These are phyloP conservation scores for Kazachstania taianensis DNA, from an alignment of 805 yeast genomes.

Conservation along the genomic window DNA sequence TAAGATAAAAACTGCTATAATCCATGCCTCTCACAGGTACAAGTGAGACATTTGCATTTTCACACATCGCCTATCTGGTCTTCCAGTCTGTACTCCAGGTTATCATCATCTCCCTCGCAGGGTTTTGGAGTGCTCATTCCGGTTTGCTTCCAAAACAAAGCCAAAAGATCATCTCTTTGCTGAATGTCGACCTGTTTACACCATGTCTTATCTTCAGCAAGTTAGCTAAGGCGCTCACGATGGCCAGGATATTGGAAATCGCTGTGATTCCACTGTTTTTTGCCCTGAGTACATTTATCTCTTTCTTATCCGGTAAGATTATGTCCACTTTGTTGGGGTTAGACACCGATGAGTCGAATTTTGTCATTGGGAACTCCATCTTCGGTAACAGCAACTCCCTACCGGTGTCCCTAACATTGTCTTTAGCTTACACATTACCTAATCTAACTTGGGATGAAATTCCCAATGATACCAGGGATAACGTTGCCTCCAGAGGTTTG, in stretches of 20 bases:
- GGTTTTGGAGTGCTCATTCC: slow-evolving; percentile 70
- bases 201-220: slow-evolving; percentile 91
- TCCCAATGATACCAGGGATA: slow-evolving; percentile 53
- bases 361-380: slow-evolving; percentile 93
- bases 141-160: slow-evolving; percentile 61
- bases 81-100: slow-evolving; percentile 90
- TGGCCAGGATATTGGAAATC: slow-evolving; percentile 70
- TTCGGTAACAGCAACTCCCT: slow-evolving; percentile 93
- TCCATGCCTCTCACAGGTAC: no score
- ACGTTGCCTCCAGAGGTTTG: slow-evolving; percentile 70
- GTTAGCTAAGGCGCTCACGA: slow-evolving; percentile 53
- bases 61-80: slow-evolving; percentile 47
- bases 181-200: slow-evolving; percentile 87
- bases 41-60: slow-evolving; percentile 21
- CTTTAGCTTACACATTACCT: slow-evolving; percentile 68
- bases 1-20: no score
- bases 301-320: slow-evolving; percentile 51
- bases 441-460: slow-evolving; percentile 67
- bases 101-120: slow-evolving; percentile 74
- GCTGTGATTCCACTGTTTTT: slow-evolving; percentile 77
- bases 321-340: slow-evolving; percentile 45
- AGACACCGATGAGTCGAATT: slow-evolving; percentile 71
- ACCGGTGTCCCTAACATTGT: slow-evolving; percentile 83
- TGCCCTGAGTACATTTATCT: slow-evolving; percentile 71
- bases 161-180: slow-evolving; percentile 64